Evolutionary conservation across 371 early-diverging fungal species (phyloP), one percentile per base, ranked within the genome.

Genomic region (Mortierella sp.): DNA sequence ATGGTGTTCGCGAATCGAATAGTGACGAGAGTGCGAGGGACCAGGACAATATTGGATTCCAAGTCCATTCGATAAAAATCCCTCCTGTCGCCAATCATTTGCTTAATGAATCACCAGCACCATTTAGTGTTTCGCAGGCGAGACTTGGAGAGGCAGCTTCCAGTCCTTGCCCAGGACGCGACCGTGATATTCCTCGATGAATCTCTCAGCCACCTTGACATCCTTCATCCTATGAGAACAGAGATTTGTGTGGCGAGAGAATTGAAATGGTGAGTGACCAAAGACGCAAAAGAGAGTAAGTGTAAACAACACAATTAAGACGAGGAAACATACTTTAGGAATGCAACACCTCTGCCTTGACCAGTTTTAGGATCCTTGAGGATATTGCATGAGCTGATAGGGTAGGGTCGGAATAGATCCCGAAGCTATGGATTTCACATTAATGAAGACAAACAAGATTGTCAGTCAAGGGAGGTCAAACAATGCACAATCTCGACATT

Each of bases 131-230:
- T 81, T 81, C 14, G 84, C 84, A 61, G 84, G 84, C 26, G 81
- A 80, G 21, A 77, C 84, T 70, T 83, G 84, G 16, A 83, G 67
- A 9, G 84, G 84, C 34, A 83, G 59, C 34, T 80, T 80, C 84
- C 84, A 83, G 59, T 80, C 80, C 69, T 55, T 74, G 28, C 84
- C 84, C 5, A 83, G 61, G 21, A 83, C 72, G 10, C 84, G 84
- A 13, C 84, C 84, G 50, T 83, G 84, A 46, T 77, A 80, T n/a
- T 80, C 77, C 37, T 83, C 80, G 31, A 83, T 83, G 44, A 83
- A 79, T 37, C 84, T 67, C 51, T 83, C 84, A 8, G 84, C 84
- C 0, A 69, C 55, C 44, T 77, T 71, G 11, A 77, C 37, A 34
- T 83, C 80, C 40, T 55, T 74, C 76, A 83, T 61, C 71, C 84